Percentiles rank a stretch among this genome's conserved stretches.
Conservation (phyloP, 1,284 basidiomycete genomes). For the Vanrija pseudolonga region DNA sequence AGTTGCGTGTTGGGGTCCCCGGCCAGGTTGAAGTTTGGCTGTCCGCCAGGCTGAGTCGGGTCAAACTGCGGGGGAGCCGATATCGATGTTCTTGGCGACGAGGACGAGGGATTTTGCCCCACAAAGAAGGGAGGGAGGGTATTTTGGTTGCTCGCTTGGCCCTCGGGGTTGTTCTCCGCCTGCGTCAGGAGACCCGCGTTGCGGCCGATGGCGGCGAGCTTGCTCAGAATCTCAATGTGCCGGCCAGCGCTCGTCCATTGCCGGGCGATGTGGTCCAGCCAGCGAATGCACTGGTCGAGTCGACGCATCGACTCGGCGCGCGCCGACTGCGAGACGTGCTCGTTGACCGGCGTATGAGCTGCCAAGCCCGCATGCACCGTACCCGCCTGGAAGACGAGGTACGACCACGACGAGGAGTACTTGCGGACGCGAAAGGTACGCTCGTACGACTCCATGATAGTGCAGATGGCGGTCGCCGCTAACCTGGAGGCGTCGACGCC, state of each 20-base stretch:
- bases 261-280: constrained; percentile 14
- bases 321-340: not conserved
- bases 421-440: constrained; percentile 17
- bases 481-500: constrained; percentile 7
- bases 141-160: no score
- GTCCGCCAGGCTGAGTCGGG: no score
- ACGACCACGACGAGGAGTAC: constrained; percentile 14
- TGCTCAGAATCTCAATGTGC: constrained; percentile 19
- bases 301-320: constrained; percentile 5
- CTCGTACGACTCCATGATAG: constrained; percentile 13
- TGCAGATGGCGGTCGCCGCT: constrained; percentile 16
- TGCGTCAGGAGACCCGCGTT: no score
- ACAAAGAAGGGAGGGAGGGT: no score
- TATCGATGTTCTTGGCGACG: not conserved
- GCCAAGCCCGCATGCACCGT: constrained; percentile 17
- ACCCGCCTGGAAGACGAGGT: constrained; percentile 17
- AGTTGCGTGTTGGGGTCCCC: not conserved
- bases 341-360: not conserved
- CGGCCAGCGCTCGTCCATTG: constrained; percentile 17
- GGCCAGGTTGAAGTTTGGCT: no score
- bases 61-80: not conserved
- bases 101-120: no score
- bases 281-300: constrained; percentile 19
- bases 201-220: constrained; percentile 5
- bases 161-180: no score